Evolutionary conservation across 2,329 filamentous ascomycete species (phyloP).

Genomic region (Monosporascus cannonballus): DNA sequence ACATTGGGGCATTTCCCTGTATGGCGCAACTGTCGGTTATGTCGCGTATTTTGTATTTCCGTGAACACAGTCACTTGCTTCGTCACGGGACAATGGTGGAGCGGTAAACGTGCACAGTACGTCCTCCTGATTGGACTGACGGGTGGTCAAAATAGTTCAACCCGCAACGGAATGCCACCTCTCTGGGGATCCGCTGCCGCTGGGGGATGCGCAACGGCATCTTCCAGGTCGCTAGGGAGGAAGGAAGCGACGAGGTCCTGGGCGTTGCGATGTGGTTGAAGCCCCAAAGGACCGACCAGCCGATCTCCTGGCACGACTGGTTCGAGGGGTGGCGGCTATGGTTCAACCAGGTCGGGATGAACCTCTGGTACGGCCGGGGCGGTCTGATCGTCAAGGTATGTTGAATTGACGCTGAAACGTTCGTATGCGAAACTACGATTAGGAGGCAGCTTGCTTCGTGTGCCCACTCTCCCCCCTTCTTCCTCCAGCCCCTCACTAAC

Average conservation of each 20-base stretch:
- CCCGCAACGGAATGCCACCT: slow-evolving; percentile 52
- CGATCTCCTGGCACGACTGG: slow-evolving; percentile 56
- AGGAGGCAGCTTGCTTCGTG: not conserved
- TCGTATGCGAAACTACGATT: not conserved
- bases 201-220: slow-evolving; percentile 66
- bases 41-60: too few species aligned
- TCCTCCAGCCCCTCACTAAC: not conserved
- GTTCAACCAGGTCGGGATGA: slow-evolving; percentile 59
- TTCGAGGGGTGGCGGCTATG: slow-evolving; percentile 60
- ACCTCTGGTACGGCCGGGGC: slow-evolving; percentile 61
- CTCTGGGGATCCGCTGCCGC: slow-evolving; percentile 57
- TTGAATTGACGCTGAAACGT: not conserved
- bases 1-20: not conserved
- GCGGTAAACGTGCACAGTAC: too few species aligned
- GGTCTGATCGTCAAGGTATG: slow-evolving; percentile 55
- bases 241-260: slow-evolving; percentile 47
- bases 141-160: slow-evolving; percentile 44
- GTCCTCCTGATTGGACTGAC: not conserved
- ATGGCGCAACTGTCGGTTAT: too few species aligned
- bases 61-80: too few species aligned
- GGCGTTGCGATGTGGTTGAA: slow-evolving; percentile 70
- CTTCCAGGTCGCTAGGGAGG: slow-evolving; percentile 64
- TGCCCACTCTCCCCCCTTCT: not conserved
- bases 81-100: too few species aligned
- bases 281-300: slow-evolving; percentile 41